These are phyloP conservation scores for Tetrahymena malaccensis DNA, from an alignment of 73 alveolate species.

Conservation along the genomic window DNA sequence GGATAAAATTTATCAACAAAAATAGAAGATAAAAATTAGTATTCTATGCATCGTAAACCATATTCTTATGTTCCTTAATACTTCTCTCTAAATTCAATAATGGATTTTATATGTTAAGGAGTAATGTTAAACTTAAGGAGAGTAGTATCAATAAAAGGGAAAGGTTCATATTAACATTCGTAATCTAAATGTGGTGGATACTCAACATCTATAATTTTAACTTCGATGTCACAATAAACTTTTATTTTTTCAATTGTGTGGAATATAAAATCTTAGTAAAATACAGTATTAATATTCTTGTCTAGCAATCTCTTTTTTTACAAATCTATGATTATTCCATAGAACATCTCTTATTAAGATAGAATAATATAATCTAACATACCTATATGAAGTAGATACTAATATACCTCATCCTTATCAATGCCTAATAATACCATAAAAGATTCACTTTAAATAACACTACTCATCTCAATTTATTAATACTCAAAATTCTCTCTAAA, in stretches of 20 bases:
- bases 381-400: not conserved
- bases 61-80: not conserved
- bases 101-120: not conserved
- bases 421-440: not conserved
- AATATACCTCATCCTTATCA: not conserved
- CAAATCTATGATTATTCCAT: not conserved
- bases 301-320: not conserved
- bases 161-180: not conserved
- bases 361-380: not conserved
- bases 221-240: not conserved
- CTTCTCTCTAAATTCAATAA: not conserved
- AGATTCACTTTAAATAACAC: not conserved
- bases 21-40: not conserved
- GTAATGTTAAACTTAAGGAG: not conserved
- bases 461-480: not conserved
- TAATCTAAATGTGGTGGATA: not conserved
- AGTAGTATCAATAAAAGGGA: not conserved
- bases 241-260: not conserved
- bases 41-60: not conserved
- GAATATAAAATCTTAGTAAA: not conserved
- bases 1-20: not conserved
- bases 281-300: not conserved
- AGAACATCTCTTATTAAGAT: not conserved
- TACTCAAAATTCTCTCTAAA: not conserved
- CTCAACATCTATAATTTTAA: not conserved